Conservation (phyloP, 305 asterid genomes). For the Fraxinus xanthoxyloides region DNA sequence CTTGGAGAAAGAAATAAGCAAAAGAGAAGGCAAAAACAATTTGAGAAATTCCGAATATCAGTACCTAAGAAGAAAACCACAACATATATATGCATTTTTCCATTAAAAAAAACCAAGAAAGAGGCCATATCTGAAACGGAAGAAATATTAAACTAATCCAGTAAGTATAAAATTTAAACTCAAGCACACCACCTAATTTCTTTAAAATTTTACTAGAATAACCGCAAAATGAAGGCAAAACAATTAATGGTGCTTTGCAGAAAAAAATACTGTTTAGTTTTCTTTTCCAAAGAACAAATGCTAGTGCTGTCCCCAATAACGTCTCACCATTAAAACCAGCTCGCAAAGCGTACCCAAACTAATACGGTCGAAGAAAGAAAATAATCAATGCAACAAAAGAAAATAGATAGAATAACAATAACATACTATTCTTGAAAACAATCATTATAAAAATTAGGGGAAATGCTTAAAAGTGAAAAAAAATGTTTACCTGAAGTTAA, state of each 20-base stretch:
- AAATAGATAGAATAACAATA: not conserved
- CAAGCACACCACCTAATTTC: constrained; percentile 25
- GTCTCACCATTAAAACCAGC: not conserved
- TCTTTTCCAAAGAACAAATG: not conserved
- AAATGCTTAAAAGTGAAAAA: not conserved
- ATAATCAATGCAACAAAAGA: not conserved
- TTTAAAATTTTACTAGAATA: not conserved
- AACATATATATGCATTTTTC: constrained; percentile 11
- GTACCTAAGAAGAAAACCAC: constrained; percentile 1
- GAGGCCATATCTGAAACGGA: constrained; percentile 21
- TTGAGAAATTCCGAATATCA: not conserved
- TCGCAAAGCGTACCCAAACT: not conserved
- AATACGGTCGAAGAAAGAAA: not conserved
- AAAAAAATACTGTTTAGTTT: not conserved
- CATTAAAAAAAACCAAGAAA: constrained; percentile 5
- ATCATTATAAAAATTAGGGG: not conserved
- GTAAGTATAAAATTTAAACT: constrained; percentile 12
- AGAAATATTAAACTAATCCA: constrained; percentile 17
- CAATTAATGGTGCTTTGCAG: not conserved
- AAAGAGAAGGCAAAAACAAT: not conserved
- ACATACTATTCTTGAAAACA: not conserved
- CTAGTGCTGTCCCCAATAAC: not conserved
- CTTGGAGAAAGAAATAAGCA: not conserved
- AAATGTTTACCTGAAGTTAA: constrained; percentile 25
- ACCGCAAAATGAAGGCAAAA: constrained; percentile 7